Evolutionary conservation across 2,329 filamentous ascomycete genomes (phyloP).

Genomic region (Sporothrix inflata): DNA sequence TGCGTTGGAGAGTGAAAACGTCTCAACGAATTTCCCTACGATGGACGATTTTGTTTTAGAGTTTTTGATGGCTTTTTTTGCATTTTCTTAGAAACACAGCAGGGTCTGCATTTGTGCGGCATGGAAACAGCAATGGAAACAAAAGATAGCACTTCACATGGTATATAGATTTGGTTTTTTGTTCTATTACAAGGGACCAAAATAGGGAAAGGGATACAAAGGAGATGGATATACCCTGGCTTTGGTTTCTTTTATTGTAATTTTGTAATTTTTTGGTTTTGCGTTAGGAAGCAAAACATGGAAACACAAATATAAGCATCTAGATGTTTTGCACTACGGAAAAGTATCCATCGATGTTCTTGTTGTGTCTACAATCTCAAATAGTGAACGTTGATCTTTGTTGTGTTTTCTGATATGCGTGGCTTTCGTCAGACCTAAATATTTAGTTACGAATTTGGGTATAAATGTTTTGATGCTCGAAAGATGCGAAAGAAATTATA

Average conservation of each 20-base stretch:
- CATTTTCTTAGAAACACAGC: not conserved
- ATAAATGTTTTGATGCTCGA: too few relatives aligned
- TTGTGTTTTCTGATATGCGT: too few relatives aligned
- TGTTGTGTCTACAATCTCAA: too few relatives aligned
- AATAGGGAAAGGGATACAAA: not conserved
- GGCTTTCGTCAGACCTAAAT: too few relatives aligned
- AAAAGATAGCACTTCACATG: not conserved
- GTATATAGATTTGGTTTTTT: slow-evolving; percentile 8
- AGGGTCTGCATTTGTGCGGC: slow-evolving; percentile 13
- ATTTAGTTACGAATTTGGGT: too few relatives aligned
- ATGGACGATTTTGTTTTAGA: slow-evolving; percentile 3
- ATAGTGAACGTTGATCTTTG: too few relatives aligned
- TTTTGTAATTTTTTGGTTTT: not conserved
- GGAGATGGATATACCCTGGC: slow-evolving; percentile 15
- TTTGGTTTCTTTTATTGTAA: not conserved
- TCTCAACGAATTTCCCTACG: not conserved
- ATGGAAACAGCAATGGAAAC: slow-evolving; percentile 12
- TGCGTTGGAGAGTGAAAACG: not conserved
- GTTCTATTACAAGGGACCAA: not conserved
- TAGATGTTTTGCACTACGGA: not conserved
- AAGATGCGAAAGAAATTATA: too few relatives aligned
- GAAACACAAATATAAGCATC: not conserved
- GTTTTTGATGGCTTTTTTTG: not conserved
- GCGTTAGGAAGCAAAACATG: not conserved
- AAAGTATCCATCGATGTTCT: not conserved